phyloP scores from a whole-genome alignment of 495 filamentous ascomycete genomes.

The Lophium mytilinum region DNA sequence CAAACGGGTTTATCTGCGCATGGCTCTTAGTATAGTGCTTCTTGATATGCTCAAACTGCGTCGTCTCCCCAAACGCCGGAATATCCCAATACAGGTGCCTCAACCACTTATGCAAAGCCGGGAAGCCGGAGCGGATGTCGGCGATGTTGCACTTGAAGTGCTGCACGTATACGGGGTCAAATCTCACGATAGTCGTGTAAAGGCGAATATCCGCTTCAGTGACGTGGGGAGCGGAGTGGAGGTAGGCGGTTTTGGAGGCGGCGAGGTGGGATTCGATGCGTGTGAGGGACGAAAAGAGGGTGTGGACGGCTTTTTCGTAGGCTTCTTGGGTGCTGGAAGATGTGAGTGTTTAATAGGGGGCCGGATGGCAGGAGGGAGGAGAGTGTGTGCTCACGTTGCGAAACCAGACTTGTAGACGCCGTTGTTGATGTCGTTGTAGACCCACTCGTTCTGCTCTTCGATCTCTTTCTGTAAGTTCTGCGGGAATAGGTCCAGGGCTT shows the following conservation, averaged over 20 bases:
- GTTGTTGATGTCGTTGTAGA: slow-evolving; percentile 78
- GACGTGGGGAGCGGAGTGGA: slow-evolving; percentile 53
- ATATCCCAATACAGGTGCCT: slow-evolving; percentile 61
- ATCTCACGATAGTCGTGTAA: slow-evolving; percentile 76
- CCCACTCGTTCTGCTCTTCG: slow-evolving; percentile 71
- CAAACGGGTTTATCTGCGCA: slow-evolving; percentile 54
- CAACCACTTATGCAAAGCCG: slow-evolving; percentile 59
- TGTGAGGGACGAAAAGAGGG: slow-evolving; percentile 66
- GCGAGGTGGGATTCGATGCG: slow-evolving; percentile 58
- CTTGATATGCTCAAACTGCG: slow-evolving; percentile 64
- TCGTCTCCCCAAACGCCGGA: slow-evolving; percentile 54
- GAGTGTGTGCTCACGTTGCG: slow-evolving; percentile 41
- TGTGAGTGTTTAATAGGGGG: background rate
- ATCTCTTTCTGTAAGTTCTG: slow-evolving; percentile 51
- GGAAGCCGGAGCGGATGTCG: slow-evolving; percentile 73
- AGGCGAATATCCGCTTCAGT: slow-evolving; percentile 80
- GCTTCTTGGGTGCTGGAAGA: slow-evolving; percentile 54
- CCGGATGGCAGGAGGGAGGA: slow-evolving; percentile 36
- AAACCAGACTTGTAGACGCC: slow-evolving; percentile 76
- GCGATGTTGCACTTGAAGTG: slow-evolving; percentile 90
- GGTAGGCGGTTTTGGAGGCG: slow-evolving; percentile 50
- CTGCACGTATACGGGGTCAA: slow-evolving; percentile 85
- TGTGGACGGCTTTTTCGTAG: slow-evolving; percentile 59
- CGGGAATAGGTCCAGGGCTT: slow-evolving; percentile 58
- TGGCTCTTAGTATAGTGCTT: slow-evolving; percentile 65